Evolutionary conservation across 2,329 filamentous ascomycete genomes (phyloP), one percentile per base, ranked within the genome.

Genomic region (Sphaerulina musiva): DNA sequence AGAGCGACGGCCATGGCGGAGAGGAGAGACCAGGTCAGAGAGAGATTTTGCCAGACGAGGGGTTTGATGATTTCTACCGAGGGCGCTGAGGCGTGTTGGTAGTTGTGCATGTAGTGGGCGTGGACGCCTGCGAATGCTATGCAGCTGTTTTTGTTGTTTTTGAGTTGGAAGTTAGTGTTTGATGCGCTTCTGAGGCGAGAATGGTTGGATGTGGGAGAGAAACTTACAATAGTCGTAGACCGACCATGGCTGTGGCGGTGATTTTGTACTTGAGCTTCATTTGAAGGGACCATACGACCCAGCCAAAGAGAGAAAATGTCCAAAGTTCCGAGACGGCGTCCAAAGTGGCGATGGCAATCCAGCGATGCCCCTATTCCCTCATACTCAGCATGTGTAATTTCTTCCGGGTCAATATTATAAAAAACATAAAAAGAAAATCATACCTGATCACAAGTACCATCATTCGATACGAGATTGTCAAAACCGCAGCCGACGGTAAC

Each of bases 1-100:
- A 58, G 44, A 4, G 56, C 56, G 10, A 58, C 48, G 29, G 51
- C 46, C 56, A 58, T 58, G 11, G 56, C 56, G 0, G 56, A 58
- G 17, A 58, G 43, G 3, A 58, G 49, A 6, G 56, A 53, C 39
- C 51, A 58, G 1, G 49, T 51, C 11, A 58, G 40, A 26, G 49
- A 46, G 4, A 58, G 23, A 32, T 53, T 54, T 42, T 58, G 56
- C 56, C 56, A 58, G 8, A 42, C 23, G n/a, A 58, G 36, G 6
- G 56, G 56, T 6, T 41, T 23, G 2, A 58, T 58, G 44, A 51
- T 42, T n/a, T 12, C 42, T 1, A 53, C 54, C 3, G 50, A 17
- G 14, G 47, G 53, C 6, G 8, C 23, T 3, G 8, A 8, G 14
- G 20, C 29, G 34, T 53, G 31, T 34, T 56, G 32, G 31, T 49